Percentiles rank a stretch among this genome's conserved stretches.
These are phyloP conservation scores for Russula brevipes DNA, from an alignment of 768 basidiomycete species.

Conservation along the genomic window DNA sequence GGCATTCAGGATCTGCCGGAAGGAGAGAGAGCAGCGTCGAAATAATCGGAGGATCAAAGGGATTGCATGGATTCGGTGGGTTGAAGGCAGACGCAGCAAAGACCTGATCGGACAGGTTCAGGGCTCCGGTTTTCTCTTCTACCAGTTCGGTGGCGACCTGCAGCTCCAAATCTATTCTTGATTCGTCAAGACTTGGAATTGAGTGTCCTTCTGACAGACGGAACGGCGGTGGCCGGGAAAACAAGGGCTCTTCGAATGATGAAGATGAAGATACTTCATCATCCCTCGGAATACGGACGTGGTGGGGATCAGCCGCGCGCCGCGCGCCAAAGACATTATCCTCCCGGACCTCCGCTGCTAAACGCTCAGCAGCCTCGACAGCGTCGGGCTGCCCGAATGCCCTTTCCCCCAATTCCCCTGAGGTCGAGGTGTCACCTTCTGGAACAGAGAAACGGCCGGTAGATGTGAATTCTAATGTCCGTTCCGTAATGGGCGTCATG, in stretches of 20 bases:
- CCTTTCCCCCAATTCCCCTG: conserved; percentile 25
- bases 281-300: conserved; percentile 15
- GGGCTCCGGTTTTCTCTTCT: conserved; percentile 57
- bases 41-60: conserved; percentile 65
- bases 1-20: conserved; percentile 54
- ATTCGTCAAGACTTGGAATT: conserved; percentile 21
- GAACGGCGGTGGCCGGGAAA: conserved; percentile 12
- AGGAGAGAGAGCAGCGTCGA: conserved; percentile 58
- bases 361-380: conserved; percentile 46
- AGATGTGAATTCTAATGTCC: conserved; percentile 79
- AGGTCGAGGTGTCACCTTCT: conserved; percentile 29
- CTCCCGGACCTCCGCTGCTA: conserved; percentile 42
- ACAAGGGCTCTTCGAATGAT: conserved; percentile 11
- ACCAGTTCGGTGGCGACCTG: conserved; percentile 28
- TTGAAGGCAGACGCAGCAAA: conserved; percentile 58
- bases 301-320: conserved; percentile 12
- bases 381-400: conserved; percentile 37
- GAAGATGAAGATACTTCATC: conserved; percentile 23
- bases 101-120: conserved; percentile 62
- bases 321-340: conserved; percentile 26
- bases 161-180: conserved; percentile 9
- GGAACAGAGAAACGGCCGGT: conserved; percentile 46
- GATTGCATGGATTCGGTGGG: conserved; percentile 84
- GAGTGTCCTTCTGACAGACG: conserved; percentile 17
- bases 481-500: conserved; percentile 97